These are phyloP conservation scores for Globisporangium cylindrosporum DNA, from an alignment of 352 stramenopile genomes.

Conservation along the genomic window DNA sequence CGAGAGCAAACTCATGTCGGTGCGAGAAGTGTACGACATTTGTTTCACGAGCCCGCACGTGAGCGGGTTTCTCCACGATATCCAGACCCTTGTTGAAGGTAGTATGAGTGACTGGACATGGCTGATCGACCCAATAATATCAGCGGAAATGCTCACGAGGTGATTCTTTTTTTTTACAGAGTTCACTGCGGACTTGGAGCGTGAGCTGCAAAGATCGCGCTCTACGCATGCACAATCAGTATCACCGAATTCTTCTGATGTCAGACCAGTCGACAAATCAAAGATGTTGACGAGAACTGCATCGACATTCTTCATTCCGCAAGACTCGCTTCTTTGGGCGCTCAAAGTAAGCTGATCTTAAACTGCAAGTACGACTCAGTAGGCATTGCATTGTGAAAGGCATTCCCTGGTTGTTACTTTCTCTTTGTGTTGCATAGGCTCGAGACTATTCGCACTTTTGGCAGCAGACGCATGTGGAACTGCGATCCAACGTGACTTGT, in stretches of 20 bases:
- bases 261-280: constrained; percentile 6
- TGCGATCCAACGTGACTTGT: constrained; percentile 28
- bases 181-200: constrained; percentile 11
- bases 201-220: constrained; percentile 9
- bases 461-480: constrained; percentile 29
- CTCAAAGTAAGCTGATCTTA: neutral
- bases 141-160: neutral
- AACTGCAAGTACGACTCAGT: neutral
- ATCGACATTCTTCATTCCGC: constrained; percentile 9
- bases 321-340: constrained; percentile 18
- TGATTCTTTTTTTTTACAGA: neutral
- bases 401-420: neutral
- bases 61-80: constrained; percentile 50
- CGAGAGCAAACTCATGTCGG: constrained; percentile 31
- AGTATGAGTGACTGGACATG: neutral
- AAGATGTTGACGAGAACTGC: constrained; percentile 16
- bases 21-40: constrained; percentile 46
- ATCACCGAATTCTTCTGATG: neutral
- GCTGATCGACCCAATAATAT: neutral
- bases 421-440: constrained; percentile 21
- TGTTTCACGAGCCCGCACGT: constrained; percentile 61
- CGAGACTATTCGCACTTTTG: constrained; percentile 44
- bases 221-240: neutral
- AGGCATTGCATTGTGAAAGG: neutral
- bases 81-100: constrained; percentile 52